Percentiles rank a stretch among this genome's conserved stretches.
phyloP scores from a whole-genome alignment of 2,329 filamentous ascomycete species.

The Orbilia javanica region DNA sequence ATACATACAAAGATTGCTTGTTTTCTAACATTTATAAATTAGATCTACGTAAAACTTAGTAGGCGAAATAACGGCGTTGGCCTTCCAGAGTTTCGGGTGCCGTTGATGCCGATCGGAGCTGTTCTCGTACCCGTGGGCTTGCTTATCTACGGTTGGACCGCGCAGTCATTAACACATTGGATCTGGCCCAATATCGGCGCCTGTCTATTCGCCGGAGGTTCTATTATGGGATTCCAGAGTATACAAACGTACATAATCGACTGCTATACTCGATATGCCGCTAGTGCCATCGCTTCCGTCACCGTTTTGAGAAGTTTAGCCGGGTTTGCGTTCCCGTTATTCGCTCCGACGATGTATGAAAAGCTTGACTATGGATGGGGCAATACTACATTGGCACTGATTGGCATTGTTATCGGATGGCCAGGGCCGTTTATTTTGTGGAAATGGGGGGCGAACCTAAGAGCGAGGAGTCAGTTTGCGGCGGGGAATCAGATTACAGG shows the following conservation, averaged over 20 bases:
- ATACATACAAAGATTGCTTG: constrained; percentile 31
- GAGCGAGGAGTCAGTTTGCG: constrained; percentile 53
- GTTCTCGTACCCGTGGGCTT: constrained; percentile 71
- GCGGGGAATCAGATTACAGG: constrained; percentile 17
- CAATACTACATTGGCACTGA: constrained; percentile 68
- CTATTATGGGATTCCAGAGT: constrained; percentile 72
- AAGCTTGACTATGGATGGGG: constrained; percentile 70
- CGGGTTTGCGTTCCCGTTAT: constrained; percentile 73
- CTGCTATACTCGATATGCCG: constrained; percentile 68
- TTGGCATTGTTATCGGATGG: constrained; percentile 63
- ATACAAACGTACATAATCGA: constrained; percentile 75
- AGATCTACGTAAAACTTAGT: constrained; percentile 65
- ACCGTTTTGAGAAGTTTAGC: constrained; percentile 71
- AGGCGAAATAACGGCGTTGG: constrained; percentile 62
- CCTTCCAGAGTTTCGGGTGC: constrained; percentile 69
- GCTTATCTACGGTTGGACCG: constrained; percentile 73
- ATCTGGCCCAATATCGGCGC: constrained; percentile 74
- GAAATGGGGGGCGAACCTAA: constrained; percentile 51
- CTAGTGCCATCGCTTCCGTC: constrained; percentile 70
- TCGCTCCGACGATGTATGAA: constrained; percentile 69
- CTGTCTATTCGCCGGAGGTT: constrained; percentile 70
- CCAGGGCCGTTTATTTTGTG: constrained; percentile 53
- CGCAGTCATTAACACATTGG: constrained; percentile 70
- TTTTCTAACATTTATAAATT: constrained; percentile 50
- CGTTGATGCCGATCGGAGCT: constrained; percentile 71